Evolutionary conservation across 768 basidiomycete species (phyloP).

Genomic region (Phlebiopsis gigantea): DNA sequence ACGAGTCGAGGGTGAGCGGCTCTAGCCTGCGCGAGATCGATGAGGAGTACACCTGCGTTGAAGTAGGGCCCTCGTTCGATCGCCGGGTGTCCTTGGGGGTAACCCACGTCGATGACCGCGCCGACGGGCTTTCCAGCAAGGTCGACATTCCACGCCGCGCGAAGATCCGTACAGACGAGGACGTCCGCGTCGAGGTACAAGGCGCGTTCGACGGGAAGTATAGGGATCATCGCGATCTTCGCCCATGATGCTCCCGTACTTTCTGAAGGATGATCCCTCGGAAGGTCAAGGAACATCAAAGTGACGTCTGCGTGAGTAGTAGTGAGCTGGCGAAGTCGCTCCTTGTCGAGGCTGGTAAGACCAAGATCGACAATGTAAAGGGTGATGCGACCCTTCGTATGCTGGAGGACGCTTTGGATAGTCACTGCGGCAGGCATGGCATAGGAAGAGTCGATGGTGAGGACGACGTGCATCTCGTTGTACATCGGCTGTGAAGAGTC

Average conservation of each 20-base stretch:
- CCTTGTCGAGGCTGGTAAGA: conserved; percentile 31
- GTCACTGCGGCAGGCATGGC: conserved; percentile 45
- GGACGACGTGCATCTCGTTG: conserved; percentile 44
- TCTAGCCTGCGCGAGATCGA: conserved; percentile 41
- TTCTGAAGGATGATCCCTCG: conserved; percentile 26
- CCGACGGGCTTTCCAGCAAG: conserved; percentile 37
- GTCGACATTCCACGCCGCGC: conserved; percentile 40
- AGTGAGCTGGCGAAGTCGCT: conserved; percentile 22
- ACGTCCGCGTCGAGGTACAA: conserved; percentile 52
- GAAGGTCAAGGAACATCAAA: conserved; percentile 37
- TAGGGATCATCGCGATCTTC: conserved; percentile 41
- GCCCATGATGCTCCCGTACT: conserved; percentile 37
- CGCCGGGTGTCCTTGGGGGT: conserved; percentile 40
- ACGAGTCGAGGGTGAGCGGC: conserved; percentile 22
- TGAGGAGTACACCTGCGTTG: conserved; percentile 50
- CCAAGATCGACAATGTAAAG: conserved; percentile 49
- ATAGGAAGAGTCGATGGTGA: conserved; percentile 38
- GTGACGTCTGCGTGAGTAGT: conserved; percentile 30
- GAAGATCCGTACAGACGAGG: conserved; percentile 37
- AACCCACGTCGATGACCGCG: conserved; percentile 44
- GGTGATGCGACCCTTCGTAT: conserved; percentile 35
- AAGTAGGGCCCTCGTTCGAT: conserved; percentile 37
- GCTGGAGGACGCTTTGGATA: conserved; percentile 35
- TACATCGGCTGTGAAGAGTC: conserved; percentile 25
- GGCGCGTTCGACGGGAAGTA: conserved; percentile 44